Percentiles rank a stretch among this genome's conserved stretches.
Evolutionary conservation across 2,329 filamentous ascomycete species (phyloP).

Genomic region (Paraconiothyrium sp.): DNA sequence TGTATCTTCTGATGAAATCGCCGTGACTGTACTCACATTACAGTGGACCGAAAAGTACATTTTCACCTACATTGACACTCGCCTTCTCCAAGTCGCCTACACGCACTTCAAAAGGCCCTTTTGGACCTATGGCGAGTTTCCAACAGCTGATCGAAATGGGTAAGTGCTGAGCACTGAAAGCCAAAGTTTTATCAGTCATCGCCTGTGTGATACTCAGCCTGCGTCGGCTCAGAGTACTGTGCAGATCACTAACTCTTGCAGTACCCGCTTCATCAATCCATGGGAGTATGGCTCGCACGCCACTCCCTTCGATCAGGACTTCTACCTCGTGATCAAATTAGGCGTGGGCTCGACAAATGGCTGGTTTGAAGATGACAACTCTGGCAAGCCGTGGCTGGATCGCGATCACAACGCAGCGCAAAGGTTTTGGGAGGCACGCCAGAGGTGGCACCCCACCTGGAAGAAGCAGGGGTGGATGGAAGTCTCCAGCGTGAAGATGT

Average conservation of each 20-base stretch:
- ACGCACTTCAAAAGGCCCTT: conserved; percentile 74
- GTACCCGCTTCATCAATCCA: conserved; percentile 69
- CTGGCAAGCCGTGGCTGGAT: conserved; percentile 83
- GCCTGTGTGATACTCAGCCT: neutral
- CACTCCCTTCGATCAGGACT: conserved; percentile 78
- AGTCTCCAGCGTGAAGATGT: conserved; percentile 71
- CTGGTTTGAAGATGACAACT: conserved; percentile 80
- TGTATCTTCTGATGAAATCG: conserved; percentile 10
- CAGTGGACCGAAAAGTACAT: conserved; percentile 85
- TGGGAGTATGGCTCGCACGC: conserved; percentile 69
- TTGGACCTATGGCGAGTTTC: conserved; percentile 75
- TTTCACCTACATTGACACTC: conserved; percentile 85
- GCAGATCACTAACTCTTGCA: neutral
- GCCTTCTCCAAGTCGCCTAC: conserved; percentile 82
- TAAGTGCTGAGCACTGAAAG: neutral
- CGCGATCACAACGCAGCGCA: conserved; percentile 70
- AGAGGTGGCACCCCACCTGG: conserved; percentile 77
- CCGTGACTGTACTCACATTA: neutral
- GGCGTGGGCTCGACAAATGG: conserved; percentile 82
- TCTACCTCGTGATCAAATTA: conserved; percentile 80
- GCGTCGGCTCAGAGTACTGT: neutral
- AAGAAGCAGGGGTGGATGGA: conserved; percentile 69
- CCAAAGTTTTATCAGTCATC: too few relatives aligned
- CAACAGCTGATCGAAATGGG: conserved; percentile 68
- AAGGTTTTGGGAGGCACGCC: conserved; percentile 78